Conservation (phyloP, 208 protist species). For the Strigomonas galati region DNA sequence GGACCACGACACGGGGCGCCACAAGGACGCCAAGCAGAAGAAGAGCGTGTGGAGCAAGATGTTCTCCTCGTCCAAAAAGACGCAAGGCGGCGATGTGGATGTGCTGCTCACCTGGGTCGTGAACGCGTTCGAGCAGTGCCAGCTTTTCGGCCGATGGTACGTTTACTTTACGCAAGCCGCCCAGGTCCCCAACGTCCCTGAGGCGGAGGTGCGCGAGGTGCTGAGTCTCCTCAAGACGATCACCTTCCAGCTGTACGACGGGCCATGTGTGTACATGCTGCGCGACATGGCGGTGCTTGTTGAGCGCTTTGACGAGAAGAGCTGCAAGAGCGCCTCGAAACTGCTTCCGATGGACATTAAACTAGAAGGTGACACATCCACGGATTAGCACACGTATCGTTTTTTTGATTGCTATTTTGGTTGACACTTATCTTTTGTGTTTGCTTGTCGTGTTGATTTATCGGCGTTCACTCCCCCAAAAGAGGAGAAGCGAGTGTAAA, state of each 20-base stretch:
- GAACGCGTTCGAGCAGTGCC: slow-evolving; percentile 63
- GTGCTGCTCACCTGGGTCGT: slow-evolving; percentile 52
- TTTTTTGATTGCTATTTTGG: neutral
- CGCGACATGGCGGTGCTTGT: slow-evolving; percentile 72
- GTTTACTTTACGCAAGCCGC: slow-evolving; percentile 56
- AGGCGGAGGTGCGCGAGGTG: slow-evolving; percentile 32
- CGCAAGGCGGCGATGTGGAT: slow-evolving; percentile 54
- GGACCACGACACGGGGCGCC: slow-evolving; percentile 45
- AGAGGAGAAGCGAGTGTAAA: neutral
- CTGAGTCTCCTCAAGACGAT: slow-evolving; percentile 43
- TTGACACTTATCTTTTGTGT: slow-evolving; percentile 15
- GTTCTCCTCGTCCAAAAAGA: slow-evolving; percentile 60
- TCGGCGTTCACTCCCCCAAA: neutral
- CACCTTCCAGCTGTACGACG: slow-evolving; percentile 54
- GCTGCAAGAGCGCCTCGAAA: slow-evolving; percentile 50
- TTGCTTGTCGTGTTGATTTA: slow-evolving; percentile 2
- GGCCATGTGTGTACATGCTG: slow-evolving; percentile 60
- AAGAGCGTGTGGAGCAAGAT: slow-evolving; percentile 48
- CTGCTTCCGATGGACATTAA: slow-evolving; percentile 63
- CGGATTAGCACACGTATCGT: neutral
- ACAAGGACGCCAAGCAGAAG: slow-evolving; percentile 30
- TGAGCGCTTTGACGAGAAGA: slow-evolving; percentile 63
- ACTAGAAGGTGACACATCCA: slow-evolving; percentile 29
- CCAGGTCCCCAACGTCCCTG: slow-evolving; percentile 19
- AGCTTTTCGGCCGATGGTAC: slow-evolving; percentile 73